These are phyloP conservation scores for Paraphaeosphaeria minitans DNA, from an alignment of 2,329 filamentous ascomycete species.

Conservation along the genomic window DNA sequence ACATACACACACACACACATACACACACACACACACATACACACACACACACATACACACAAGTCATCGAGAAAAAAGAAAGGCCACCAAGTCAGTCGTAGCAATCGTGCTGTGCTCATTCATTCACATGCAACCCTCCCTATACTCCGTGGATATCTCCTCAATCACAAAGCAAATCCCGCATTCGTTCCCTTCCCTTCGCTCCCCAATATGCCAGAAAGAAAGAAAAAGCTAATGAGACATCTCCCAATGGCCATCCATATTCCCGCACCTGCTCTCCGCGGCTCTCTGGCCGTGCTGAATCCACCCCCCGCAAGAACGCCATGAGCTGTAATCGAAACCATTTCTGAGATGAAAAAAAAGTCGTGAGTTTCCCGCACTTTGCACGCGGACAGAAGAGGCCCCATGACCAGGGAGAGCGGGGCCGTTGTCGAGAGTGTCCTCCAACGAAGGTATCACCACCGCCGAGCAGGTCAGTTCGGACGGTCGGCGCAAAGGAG, in stretches of 20 bases:
- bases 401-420: not conserved
- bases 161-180: not conserved
- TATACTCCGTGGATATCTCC: conserved; percentile 8
- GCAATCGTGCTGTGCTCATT: conserved; percentile 12
- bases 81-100: conserved; percentile 14
- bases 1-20: no score
- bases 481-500: not conserved
- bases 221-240: not conserved
- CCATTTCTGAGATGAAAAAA: conserved; percentile 8
- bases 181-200: not conserved
- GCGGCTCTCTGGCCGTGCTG: not conserved
- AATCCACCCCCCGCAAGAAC: conserved; percentile 16
- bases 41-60: conserved; percentile 5
- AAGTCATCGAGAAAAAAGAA: not conserved
- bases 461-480: not conserved
- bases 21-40: no score
- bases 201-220: conserved; percentile 7
- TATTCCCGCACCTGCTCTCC: no score
- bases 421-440: conserved; percentile 3
- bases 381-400: not conserved
- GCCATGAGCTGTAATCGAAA: conserved; percentile 26
- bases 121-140: conserved; percentile 14
- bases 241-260: no score
- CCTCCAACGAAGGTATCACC: conserved; percentile 17
- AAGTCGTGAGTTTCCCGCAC: not conserved